Evolutionary conservation across 106 monocot species (phyloP), one percentile per base, ranked within the genome.

Genomic region (Agapanthus africanus): DNA sequence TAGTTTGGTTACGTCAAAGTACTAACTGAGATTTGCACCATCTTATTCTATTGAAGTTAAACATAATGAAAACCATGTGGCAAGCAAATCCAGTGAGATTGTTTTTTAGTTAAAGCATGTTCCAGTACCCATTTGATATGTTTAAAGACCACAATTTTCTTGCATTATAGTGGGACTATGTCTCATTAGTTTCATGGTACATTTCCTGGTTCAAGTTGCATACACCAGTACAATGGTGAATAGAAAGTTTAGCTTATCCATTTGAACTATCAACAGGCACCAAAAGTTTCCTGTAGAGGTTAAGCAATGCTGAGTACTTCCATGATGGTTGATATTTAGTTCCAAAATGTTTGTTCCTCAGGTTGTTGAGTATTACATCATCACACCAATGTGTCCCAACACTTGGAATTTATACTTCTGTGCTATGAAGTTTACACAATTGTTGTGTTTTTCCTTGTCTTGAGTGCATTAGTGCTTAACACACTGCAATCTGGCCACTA

Each of bases 201-300:
- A 27, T 56, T 27, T 11, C 27, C 27, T 10, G 26, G 22, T 56
- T 1, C 6, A 7, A 27, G 27, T 56, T 56, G 56, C 26, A 26
- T 54, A 18, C 54, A 54, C 10, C 6, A 7, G 27, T 11, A 23
- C 21, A 27, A 27, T 3, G 56, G 9, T 56, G 56, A 56, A 56
- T 56, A 30, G 18, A n/a, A 19, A n/a, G 49, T 49, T 49, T 49
- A 4, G 49, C 16, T 49, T 49, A 18, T 49, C 49, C 49, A 49
- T 18, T 0, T n/a, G n/a, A n/a, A n/a, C n/a, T n/a, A n/a, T n/a
- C n/a, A n/a, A n/a, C n/a, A 14, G 16, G 49, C 18, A 49, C 49
- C 49, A 49, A 49, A 49, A 49, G n/a, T 49, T 49, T 49, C 18
- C 49, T 49, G 49, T n/a, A 49, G 49, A 49, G 49, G 19, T 49